Evolutionary conservation across 805 yeast species (phyloP).

Genomic region (Hanseniaspora singularis): DNA sequence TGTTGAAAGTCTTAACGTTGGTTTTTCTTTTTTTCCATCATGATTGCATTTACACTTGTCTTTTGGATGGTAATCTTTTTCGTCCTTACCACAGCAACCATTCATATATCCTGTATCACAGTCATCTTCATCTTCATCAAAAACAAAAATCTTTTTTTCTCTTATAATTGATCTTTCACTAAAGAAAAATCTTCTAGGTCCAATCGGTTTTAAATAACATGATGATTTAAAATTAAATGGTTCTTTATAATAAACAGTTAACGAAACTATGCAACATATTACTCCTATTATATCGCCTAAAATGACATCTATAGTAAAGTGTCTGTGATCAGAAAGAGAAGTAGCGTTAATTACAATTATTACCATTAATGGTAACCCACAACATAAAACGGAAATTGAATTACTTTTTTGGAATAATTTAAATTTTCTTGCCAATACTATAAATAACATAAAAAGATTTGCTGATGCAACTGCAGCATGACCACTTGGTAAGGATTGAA

Average conservation of each 20-base stretch:
- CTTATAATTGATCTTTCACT: neutral
- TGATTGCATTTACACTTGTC: neutral
- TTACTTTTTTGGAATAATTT: constrained; percentile 11
- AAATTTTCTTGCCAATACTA: constrained; percentile 7
- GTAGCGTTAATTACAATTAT: constrained; percentile 11
- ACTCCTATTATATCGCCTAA: constrained; percentile 11
- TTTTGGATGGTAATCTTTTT: neutral
- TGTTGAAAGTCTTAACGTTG: neutral
- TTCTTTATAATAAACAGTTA: neutral
- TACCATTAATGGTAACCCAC: constrained; percentile 8
- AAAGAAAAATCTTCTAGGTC: constrained; percentile 1
- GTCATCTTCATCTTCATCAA: constrained; percentile 9
- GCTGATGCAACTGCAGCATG: constrained; percentile 15
- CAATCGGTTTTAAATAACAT: constrained; percentile 2
- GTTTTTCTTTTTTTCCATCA: neutral
- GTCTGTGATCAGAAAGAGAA: constrained; percentile 13
- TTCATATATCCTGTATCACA: no score
- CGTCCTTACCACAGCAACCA: no score
- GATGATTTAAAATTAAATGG: neutral
- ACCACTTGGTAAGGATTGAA: constrained; percentile 15
- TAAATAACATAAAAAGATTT: constrained; percentile 9
- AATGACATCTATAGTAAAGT: constrained; percentile 9
- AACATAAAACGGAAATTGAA: constrained; percentile 9
- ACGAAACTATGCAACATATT: constrained; percentile 1
- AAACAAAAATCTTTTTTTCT: constrained; percentile 1